Evolutionary conservation across 2,329 filamentous ascomycete genomes (phyloP).

Genomic region (Ophiostoma ips): DNA sequence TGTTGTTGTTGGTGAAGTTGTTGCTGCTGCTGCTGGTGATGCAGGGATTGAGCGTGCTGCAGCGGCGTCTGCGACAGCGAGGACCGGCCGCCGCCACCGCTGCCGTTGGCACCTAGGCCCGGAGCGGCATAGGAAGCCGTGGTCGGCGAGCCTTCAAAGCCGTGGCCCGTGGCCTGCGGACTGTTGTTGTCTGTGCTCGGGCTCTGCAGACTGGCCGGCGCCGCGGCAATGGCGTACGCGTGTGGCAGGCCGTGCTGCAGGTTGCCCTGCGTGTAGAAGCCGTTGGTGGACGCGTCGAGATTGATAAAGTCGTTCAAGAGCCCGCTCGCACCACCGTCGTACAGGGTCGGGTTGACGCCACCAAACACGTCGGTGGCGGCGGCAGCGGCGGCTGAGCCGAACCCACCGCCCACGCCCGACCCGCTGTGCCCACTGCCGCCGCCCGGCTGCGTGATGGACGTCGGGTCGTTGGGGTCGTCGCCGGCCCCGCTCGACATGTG

Average conservation of each 20-base stretch:
- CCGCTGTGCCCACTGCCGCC: constrained; percentile 10
- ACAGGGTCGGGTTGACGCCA: constrained; percentile 31
- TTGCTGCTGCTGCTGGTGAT: constrained; percentile 5
- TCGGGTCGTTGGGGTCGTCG: constrained; percentile 61
- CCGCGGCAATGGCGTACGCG: constrained; percentile 50
- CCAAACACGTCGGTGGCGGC: constrained; percentile 32
- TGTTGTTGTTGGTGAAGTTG: constrained; percentile 4
- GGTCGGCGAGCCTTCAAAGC: constrained; percentile 42
- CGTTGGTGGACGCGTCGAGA: constrained; percentile 31
- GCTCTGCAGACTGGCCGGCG: constrained; percentile 47
- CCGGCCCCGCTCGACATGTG: constrained; percentile 88
- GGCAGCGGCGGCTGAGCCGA: constrained; percentile 21
- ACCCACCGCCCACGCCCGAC: constrained; percentile 25
- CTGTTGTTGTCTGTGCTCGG: constrained; percentile 52
- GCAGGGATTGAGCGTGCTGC: not conserved
- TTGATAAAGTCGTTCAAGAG: constrained; percentile 40
- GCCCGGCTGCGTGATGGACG: constrained; percentile 27
- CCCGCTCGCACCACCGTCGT: constrained; percentile 26
- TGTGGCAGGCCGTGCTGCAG: constrained; percentile 49
- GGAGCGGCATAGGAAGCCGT: constrained; percentile 20
- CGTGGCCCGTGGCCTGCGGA: constrained; percentile 38
- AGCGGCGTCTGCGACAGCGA: constrained; percentile 8
- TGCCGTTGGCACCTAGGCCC: not conserved
- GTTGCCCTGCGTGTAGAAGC: constrained; percentile 41
- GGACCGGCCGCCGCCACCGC: not conserved